These are phyloP conservation scores for Diaporthe destruens DNA, from an alignment of 2,329 filamentous ascomycete genomes.

Conservation along the genomic window DNA sequence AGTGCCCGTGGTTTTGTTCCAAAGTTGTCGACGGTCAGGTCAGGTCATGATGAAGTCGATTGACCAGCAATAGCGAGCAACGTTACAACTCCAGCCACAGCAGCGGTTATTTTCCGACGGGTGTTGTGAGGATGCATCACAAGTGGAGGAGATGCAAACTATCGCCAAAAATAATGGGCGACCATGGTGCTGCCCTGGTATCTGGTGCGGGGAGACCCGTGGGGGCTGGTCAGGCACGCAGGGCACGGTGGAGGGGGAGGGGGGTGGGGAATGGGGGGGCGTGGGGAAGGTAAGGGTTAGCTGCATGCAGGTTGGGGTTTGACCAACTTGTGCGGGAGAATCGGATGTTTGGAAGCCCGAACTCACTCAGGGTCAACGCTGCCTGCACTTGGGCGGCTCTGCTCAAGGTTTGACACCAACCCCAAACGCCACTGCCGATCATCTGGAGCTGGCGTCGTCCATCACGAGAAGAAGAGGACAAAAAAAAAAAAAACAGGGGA, in stretches of 20 bases:
- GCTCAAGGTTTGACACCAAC: constrained; percentile 13
- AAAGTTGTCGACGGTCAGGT: neutral
- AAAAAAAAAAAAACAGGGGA: no score
- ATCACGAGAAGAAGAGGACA: neutral
- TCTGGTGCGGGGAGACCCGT: no score
- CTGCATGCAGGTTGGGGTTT: constrained; percentile 16
- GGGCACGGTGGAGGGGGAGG: neutral
- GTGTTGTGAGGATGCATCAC: constrained; percentile 16
- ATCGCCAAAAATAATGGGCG: constrained; percentile 3
- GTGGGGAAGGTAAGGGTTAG: neutral
- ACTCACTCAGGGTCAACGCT: neutral
- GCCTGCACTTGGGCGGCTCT: neutral
- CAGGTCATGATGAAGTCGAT: neutral
- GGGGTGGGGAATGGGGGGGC: neutral
- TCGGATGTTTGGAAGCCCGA: constrained; percentile 15
- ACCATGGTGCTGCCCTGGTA: no score
- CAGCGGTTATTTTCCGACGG: constrained; percentile 7
- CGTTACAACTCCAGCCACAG: constrained; percentile 19
- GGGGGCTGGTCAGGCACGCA: neutral
- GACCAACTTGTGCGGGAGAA: constrained; percentile 3
- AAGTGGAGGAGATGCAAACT: constrained; percentile 28
- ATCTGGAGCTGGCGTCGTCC: neutral
- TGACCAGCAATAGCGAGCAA: neutral
- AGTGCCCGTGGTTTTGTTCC: neutral
- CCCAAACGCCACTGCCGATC: neutral